Percentiles rank a stretch among this genome's conserved stretches.
These are phyloP conservation scores for Raphanus sativus DNA, from an alignment of 345 rosid species.

Conservation along the genomic window DNA sequence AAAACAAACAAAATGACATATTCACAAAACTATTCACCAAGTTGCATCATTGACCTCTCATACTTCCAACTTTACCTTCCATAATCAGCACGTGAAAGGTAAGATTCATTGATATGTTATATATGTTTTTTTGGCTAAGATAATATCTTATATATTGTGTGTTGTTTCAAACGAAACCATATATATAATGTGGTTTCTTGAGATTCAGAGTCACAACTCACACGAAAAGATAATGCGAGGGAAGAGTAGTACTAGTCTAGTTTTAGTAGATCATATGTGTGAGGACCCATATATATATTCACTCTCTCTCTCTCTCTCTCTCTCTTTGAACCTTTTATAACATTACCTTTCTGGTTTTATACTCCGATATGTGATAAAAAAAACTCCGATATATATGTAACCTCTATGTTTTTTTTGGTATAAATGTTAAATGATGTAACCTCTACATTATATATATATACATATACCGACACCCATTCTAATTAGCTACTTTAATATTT, in stretches of 20 bases:
- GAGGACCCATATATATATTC: background rate
- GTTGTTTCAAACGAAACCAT: conserved; percentile 40
- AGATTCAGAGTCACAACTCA: conserved; percentile 21
- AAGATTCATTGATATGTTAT: conserved; percentile 19
- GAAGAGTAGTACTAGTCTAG: conserved; percentile 42
- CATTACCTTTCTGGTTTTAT: conserved; percentile 23
- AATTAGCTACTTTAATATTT: background rate
- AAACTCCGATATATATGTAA: too few species aligned
- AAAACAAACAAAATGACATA: conserved; percentile 12
- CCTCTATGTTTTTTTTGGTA: too few species aligned
- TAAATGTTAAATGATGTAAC: background rate
- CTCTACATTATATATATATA: conserved; percentile 11
- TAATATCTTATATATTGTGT: conserved; percentile 26
- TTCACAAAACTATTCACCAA: conserved; percentile 33
- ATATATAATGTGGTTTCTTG: conserved; percentile 31
- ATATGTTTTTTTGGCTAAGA: background rate
- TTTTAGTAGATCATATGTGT: conserved; percentile 38
- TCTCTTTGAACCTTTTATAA: conserved; percentile 25
- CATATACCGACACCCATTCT: conserved; percentile 1
- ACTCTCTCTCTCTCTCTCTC: conserved; percentile 1
- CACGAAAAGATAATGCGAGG: conserved; percentile 25
- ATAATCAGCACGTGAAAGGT: conserved; percentile 25
- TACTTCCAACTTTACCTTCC: conserved; percentile 16
- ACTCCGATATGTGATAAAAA: background rate
- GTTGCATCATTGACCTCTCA: conserved; percentile 34